These are phyloP conservation scores for Cystofilobasidium ferigula DNA, from an alignment of 768 basidiomycete genomes.

Conservation along the genomic window DNA sequence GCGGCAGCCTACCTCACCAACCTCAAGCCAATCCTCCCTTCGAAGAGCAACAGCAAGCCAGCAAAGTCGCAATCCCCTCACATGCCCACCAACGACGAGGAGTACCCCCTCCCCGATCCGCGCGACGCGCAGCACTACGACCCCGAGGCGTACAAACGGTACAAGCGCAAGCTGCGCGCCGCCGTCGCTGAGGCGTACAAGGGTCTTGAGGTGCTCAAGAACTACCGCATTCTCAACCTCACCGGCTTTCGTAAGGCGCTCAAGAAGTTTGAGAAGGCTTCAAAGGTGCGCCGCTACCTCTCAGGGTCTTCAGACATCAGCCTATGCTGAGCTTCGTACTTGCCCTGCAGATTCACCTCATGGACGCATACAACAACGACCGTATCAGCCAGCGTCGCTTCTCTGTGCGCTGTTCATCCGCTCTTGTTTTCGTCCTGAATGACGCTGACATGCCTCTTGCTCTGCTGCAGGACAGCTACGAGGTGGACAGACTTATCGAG, in stretches of 20 bases:
- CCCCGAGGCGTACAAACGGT: slow-evolving; percentile 69
- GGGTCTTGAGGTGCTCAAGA: slow-evolving; percentile 51
- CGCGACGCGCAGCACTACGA: slow-evolving; percentile 39
- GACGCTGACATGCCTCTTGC: slow-evolving; percentile 45
- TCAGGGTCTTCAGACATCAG: too few species aligned
- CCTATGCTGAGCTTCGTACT: neutral
- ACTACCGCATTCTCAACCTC: slow-evolving; percentile 78
- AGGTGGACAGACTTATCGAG: slow-evolving; percentile 56
- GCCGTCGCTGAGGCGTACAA: slow-evolving; percentile 74
- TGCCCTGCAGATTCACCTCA: slow-evolving; percentile 49
- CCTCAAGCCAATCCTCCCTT: slow-evolving; percentile 1
- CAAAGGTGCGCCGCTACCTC: slow-evolving; percentile 53
- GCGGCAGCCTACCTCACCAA: slow-evolving; percentile 1
- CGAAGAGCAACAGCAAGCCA: neutral
- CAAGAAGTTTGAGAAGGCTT: slow-evolving; percentile 74
- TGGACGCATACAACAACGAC: slow-evolving; percentile 59
- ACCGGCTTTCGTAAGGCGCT: slow-evolving; percentile 79
- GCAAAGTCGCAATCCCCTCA: neutral
- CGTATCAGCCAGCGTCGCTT: slow-evolving; percentile 7
- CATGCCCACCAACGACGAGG: slow-evolving; percentile 1
- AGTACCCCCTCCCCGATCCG: slow-evolving; percentile 19
- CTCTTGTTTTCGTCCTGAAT: slow-evolving; percentile 6
- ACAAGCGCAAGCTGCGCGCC: slow-evolving; percentile 73
- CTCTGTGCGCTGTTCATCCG: neutral
- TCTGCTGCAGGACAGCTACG: slow-evolving; percentile 42